Evolutionary conservation across 2,329 filamentous ascomycete species (phyloP).

Genomic region (Ophiostoma quercus): DNA sequence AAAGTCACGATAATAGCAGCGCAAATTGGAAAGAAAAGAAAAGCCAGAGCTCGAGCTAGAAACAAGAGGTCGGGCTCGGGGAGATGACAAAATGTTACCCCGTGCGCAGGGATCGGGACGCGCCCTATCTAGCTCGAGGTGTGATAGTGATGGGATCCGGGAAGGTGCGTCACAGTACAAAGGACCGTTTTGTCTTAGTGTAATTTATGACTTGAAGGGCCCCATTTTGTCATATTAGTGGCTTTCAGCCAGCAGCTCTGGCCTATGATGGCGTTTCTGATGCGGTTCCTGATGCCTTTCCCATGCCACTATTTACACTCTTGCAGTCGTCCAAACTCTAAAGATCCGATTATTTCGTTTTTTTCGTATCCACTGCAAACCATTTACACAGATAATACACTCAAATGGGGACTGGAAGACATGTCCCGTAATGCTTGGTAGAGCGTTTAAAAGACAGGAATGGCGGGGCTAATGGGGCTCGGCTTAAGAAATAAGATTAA

Average conservation of each 20-base stretch:
- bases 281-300: neutral
- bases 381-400: neutral
- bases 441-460: neutral
- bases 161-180: neutral
- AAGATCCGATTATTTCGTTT: neutral
- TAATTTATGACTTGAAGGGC: neutral
- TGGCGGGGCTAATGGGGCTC: neutral
- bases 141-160: neutral
- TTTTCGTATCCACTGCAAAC: neutral
- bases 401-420: neutral
- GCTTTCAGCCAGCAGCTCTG: neutral
- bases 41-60: neutral
- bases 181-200: neutral
- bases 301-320: slow-evolving; percentile 1
- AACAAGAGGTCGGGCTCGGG: neutral
- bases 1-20: neutral
- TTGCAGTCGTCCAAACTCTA: neutral
- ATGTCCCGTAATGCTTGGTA: neutral
- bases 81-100: neutral
- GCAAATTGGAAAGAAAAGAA: neutral
- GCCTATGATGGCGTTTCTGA: neutral
- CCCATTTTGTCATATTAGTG: neutral
- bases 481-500: neutral
- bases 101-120: slow-evolving; percentile 2
- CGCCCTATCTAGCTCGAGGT: slow-evolving; percentile 1